Conservation (phyloP, 176 grass and related monocot genomes). For the Rhipidocladum racemiflorum region DNA sequence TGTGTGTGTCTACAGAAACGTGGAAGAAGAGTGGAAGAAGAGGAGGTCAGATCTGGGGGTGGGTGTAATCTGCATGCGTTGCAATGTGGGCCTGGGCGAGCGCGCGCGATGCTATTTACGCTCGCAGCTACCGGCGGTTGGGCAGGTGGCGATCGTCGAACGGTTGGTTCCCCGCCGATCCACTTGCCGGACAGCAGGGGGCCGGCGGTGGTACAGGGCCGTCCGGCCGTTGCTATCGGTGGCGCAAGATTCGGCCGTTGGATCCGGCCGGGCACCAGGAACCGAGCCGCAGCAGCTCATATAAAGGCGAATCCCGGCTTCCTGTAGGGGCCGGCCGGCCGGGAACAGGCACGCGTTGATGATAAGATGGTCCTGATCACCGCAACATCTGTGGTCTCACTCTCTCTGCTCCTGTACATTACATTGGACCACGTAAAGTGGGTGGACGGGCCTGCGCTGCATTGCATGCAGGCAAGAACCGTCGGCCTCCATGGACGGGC, state of each 20-base stretch:
- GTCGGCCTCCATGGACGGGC: background rate
- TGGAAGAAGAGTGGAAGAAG: background rate
- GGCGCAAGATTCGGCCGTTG: conserved; percentile 7
- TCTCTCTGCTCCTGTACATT: background rate
- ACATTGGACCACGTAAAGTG: conserved; percentile 18
- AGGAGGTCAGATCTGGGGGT: background rate
- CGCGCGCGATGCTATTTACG: background rate
- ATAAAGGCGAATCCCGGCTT: conserved; percentile 22
- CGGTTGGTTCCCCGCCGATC: background rate
- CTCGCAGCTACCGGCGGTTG: conserved; percentile 13
- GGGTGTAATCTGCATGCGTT: background rate
- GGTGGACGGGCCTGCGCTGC: background rate
- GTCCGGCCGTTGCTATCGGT: conserved; percentile 14
- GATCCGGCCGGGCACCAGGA: conserved; percentile 36
- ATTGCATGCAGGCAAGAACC: background rate
- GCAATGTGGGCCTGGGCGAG: background rate
- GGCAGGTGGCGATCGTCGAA: background rate
- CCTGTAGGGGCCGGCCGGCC: background rate
- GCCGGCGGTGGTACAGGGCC: conserved; percentile 9
- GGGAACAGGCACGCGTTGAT: background rate
- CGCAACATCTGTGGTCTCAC: background rate
- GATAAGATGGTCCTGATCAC: conserved; percentile 31
- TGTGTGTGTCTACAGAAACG: background rate
- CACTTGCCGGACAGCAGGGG: conserved; percentile 23
- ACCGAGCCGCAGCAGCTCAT: conserved; percentile 23